Evolutionary conservation across 345 rosid genomes (phyloP).

Genomic region (Bruguiera parviflora): DNA sequence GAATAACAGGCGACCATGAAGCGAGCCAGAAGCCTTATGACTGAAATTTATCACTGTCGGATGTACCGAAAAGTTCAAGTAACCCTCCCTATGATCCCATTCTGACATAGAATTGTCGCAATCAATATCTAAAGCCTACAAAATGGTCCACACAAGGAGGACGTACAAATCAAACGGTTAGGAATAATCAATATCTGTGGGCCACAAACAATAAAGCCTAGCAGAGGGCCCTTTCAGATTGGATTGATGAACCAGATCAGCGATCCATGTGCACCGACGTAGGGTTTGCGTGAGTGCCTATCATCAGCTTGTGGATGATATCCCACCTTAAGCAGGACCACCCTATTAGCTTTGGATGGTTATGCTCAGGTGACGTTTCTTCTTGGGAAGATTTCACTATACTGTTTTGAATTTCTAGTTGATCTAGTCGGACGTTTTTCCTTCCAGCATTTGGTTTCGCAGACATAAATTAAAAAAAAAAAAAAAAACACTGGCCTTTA

Average conservation of each 20-base stretch:
- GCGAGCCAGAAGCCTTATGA: neutral
- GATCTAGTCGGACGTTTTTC: no score
- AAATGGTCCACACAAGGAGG: constrained; percentile 16
- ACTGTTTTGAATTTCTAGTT: no score
- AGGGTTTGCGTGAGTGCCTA: neutral
- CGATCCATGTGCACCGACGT: constrained; percentile 19
- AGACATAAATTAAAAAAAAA: no score
- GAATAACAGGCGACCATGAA: neutral
- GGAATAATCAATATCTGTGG: constrained; percentile 19
- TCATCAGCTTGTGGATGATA: constrained; percentile 34
- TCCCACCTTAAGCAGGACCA: constrained; percentile 20
- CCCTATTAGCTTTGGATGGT: neutral
- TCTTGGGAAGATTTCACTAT: no score
- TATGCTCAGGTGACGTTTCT: no score
- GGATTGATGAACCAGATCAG: constrained; percentile 32
- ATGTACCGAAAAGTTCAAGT: neutral
- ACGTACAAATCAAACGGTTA: constrained; percentile 26
- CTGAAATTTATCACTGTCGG: constrained; percentile 8
- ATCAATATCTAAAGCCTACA: constrained; percentile 18
- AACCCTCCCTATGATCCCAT: constrained; percentile 20
- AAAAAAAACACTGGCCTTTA: no score
- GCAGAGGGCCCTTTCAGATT: no score
- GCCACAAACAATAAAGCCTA: neutral
- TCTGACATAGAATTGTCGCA: constrained; percentile 25
- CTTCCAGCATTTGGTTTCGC: no score